Evolutionary conservation across 805 yeast species (phyloP).

Genomic region (Saturnispora mendoncae): DNA sequence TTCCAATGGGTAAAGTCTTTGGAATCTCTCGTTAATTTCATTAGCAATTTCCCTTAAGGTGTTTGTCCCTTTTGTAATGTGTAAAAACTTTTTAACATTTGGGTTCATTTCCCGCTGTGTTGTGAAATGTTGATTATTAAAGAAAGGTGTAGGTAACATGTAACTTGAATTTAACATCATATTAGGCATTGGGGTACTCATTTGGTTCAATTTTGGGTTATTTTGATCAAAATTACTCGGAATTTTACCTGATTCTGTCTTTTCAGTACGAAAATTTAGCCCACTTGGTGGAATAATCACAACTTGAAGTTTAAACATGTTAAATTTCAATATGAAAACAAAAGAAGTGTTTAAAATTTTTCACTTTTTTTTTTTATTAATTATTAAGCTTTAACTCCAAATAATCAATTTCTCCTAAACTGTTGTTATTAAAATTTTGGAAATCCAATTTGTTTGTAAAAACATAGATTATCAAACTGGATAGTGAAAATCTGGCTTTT

Average conservation of each 20-base stretch:
- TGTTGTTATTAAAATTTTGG: too few relatives aligned
- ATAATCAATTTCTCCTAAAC: too few relatives aligned
- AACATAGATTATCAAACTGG: too few relatives aligned
- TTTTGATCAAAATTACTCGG: neutral
- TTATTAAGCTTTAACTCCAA: too few relatives aligned
- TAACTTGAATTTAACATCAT: conserved; percentile 9
- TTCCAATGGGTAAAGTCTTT: conserved; percentile 57
- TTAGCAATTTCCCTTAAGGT: conserved; percentile 40
- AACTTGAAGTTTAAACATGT: conserved; percentile 16
- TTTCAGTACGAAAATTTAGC: neutral
- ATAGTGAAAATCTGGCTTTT: too few relatives aligned
- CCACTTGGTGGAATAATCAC: conserved; percentile 13
- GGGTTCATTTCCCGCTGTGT: neutral
- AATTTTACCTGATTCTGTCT: conserved; percentile 1
- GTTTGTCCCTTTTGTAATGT: conserved; percentile 44
- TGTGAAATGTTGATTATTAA: neutral
- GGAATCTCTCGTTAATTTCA: conserved; percentile 48
- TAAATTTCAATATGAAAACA: neutral
- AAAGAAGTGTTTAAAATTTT: neutral
- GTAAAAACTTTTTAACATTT: conserved; percentile 44
- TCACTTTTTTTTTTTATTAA: neutral
- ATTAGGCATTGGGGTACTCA: conserved; percentile 22
- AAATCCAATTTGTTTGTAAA: too few relatives aligned
- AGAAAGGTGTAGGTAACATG: conserved; percentile 15
- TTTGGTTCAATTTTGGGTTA: conserved; percentile 15